Percentiles rank a stretch among this genome's conserved stretches.
Evolutionary conservation across 2,329 filamentous ascomycete genomes (phyloP).

Genomic region (Hysterium pulicare): DNA sequence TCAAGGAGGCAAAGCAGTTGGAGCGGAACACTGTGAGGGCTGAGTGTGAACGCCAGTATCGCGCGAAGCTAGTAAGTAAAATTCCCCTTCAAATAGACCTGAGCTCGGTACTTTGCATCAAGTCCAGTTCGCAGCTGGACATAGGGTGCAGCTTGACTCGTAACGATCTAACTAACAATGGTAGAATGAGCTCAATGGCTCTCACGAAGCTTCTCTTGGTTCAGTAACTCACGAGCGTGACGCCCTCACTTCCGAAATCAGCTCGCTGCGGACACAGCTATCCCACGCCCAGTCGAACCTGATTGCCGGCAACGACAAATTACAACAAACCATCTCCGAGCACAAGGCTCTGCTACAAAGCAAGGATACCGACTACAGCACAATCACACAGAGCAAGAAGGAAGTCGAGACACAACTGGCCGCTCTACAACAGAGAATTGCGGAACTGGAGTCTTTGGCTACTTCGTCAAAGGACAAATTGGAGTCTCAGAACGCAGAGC

Average conservation of each 20-base stretch:
- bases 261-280: not conserved
- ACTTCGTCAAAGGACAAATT: conserved; percentile 5
- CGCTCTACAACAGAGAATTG: not conserved
- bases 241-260: not conserved
- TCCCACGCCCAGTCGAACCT: not conserved
- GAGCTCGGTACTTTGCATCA: no score
- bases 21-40: conserved; percentile 34
- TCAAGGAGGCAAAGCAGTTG: conserved; percentile 37
- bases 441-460: not conserved
- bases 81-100: not conserved
- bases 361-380: not conserved
- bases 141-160: no score
- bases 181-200: not conserved
- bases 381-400: not conserved
- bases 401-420: not conserved
- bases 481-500: conserved; percentile 6
- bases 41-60: conserved; percentile 32
- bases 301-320: not conserved
- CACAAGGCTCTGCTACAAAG: not conserved
- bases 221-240: conserved; percentile 1
- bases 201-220: not conserved
- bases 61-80: conserved; percentile 22
- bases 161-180: no score
- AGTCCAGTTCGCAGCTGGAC: no score
- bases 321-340: not conserved